These are phyloP conservation scores for Xylariaceae sp. DNA, from an alignment of 2,329 filamentous ascomycete genomes.

Conservation along the genomic window DNA sequence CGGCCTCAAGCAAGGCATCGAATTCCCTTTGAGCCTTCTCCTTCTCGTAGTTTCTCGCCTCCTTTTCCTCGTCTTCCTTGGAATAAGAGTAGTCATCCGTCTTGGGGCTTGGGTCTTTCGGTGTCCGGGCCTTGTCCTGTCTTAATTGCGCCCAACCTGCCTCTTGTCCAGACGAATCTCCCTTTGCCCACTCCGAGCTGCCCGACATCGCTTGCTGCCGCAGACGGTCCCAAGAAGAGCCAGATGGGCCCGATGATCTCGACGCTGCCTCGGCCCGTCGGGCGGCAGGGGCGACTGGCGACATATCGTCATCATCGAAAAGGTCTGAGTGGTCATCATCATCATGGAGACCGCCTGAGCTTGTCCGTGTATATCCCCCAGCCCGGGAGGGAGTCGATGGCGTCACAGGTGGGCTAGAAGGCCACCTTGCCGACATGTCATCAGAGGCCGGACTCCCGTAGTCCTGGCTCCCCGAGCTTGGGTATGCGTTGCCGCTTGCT, in stretches of 20 bases:
- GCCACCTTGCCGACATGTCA: slow-evolving; percentile 10
- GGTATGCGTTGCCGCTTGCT: not conserved
- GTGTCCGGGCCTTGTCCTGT: slow-evolving; percentile 22
- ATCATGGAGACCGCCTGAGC: slow-evolving; percentile 1
- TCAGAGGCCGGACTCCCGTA: slow-evolving; percentile 4
- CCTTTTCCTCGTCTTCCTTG: slow-evolving; percentile 33
- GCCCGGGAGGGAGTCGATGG: slow-evolving; percentile 1
- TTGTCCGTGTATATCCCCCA: not conserved
- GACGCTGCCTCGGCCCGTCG: slow-evolving; percentile 20
- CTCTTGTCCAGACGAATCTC: slow-evolving; percentile 28
- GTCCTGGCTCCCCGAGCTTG: slow-evolving; percentile 1
- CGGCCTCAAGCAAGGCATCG: slow-evolving; percentile 43
- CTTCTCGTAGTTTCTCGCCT: slow-evolving; percentile 34
- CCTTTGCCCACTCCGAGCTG: slow-evolving; percentile 17
- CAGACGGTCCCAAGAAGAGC: slow-evolving; percentile 42
- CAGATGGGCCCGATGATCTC: slow-evolving; percentile 14
- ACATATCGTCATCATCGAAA: slow-evolving; percentile 36
- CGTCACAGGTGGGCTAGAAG: slow-evolving; percentile 3
- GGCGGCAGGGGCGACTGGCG: slow-evolving; percentile 35
- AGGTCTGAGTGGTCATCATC: slow-evolving; percentile 19
- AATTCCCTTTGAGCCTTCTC: slow-evolving; percentile 47
- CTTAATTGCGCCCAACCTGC: slow-evolving; percentile 24
- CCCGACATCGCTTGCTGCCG: slow-evolving; percentile 32
- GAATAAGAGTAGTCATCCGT: slow-evolving; percentile 34
- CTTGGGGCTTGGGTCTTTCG: slow-evolving; percentile 16